Conservation (phyloP, 2,329 filamentous ascomycete genomes). For the Stylonectria norvegica region DNA sequence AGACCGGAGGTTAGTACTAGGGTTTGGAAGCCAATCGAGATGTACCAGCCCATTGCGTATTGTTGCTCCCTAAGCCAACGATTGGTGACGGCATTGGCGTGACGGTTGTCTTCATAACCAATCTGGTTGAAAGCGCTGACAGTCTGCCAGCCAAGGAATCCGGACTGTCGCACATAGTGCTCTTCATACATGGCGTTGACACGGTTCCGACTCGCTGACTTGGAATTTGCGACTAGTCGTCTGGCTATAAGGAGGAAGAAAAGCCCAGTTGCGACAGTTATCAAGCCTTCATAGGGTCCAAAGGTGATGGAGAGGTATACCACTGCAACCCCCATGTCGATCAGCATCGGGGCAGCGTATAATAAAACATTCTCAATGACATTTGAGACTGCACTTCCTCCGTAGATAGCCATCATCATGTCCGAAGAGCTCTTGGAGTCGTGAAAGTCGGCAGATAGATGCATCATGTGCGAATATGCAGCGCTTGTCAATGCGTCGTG, state of each 20-base stretch:
- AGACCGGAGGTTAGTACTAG: slow-evolving; percentile 67
- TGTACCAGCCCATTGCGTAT: slow-evolving; percentile 42
- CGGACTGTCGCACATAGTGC: slow-evolving; percentile 52
- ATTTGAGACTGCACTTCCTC: slow-evolving; percentile 51
- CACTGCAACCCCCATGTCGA: slow-evolving; percentile 58
- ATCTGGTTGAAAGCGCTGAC: slow-evolving; percentile 59
- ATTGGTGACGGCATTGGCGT: slow-evolving; percentile 47
- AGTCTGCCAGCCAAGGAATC: slow-evolving; percentile 57
- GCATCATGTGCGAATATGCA: slow-evolving; percentile 58
- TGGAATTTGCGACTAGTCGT: slow-evolving; percentile 49
- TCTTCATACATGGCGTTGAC: slow-evolving; percentile 54
- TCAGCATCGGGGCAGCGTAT: slow-evolving; percentile 55
- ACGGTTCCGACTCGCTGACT: slow-evolving; percentile 47
- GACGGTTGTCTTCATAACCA: slow-evolving; percentile 52
- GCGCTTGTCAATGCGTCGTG: slow-evolving; percentile 51
- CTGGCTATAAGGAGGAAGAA: slow-evolving; percentile 55
- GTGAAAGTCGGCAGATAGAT: slow-evolving; percentile 59
- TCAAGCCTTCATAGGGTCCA: slow-evolving; percentile 60
- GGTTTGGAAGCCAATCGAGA: slow-evolving; percentile 55
- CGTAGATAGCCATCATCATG: slow-evolving; percentile 54
- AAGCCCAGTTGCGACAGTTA: slow-evolving; percentile 55
- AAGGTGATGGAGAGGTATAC: slow-evolving; percentile 57
- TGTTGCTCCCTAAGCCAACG: slow-evolving; percentile 38
- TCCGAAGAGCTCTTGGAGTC: slow-evolving; percentile 59
- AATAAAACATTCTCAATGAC: slow-evolving; percentile 58